These are phyloP conservation scores for Hibiscus tridactylites DNA, from an alignment of 345 rosid genomes.

Conservation along the genomic window DNA sequence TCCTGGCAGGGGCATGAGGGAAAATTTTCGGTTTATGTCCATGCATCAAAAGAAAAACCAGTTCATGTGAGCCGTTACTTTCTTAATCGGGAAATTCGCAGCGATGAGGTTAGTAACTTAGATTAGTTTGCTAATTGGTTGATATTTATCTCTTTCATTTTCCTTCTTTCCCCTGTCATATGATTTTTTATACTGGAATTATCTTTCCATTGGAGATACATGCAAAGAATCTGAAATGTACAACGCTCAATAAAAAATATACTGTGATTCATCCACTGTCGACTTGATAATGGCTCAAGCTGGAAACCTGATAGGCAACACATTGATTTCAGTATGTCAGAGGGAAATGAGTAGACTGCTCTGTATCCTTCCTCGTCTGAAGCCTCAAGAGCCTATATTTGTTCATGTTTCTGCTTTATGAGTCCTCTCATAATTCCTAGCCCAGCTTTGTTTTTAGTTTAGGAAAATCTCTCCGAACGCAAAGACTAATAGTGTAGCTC, in stretches of 20 bases:
- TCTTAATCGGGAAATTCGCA: slow-evolving; percentile 47
- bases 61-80: slow-evolving; percentile 49
- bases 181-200: neutral
- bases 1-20: slow-evolving; percentile 53
- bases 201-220: neutral
- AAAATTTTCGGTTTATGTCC: slow-evolving; percentile 57
- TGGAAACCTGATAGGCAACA: neutral
- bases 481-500: neutral
- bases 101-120: slow-evolving; percentile 37
- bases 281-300: slow-evolving; percentile 2
- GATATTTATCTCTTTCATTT: slow-evolving; percentile 7
- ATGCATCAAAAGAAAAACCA: slow-evolving; percentile 50
- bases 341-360: neutral
- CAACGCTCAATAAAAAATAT: neutral
- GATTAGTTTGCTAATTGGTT: neutral
- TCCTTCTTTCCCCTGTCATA: neutral
- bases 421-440: neutral
- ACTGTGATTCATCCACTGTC: neutral
- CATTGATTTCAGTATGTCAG: neutral
- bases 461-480: neutral
- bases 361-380: neutral
- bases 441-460: neutral
- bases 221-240: neutral
- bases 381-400: neutral
- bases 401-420: neutral